phyloP scores from a whole-genome alignment of 176 grass and related monocot genomes.

The Rhynchospora tenuis region DNA sequence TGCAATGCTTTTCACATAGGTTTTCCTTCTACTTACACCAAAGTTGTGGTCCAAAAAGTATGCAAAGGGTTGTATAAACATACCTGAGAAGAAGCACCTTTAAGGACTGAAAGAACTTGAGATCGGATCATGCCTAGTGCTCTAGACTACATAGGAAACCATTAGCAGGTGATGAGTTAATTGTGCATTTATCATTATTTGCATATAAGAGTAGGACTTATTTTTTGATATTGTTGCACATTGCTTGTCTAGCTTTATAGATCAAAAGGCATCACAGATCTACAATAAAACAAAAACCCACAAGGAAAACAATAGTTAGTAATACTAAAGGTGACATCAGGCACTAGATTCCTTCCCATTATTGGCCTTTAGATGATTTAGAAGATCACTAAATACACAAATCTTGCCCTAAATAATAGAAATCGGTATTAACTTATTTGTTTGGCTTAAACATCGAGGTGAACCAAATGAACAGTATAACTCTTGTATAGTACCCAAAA shows the following conservation, averaged over 20 bases:
- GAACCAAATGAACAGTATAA: not conserved
- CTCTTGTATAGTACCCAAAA: not conserved
- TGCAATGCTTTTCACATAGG: not conserved
- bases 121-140: conserved; percentile 93
- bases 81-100: conserved; percentile 88
- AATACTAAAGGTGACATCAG: not conserved
- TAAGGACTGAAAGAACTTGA: conserved; percentile 92
- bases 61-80: conserved; percentile 3
- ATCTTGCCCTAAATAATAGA: not conserved
- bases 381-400: not conserved
- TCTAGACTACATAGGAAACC: conserved; percentile 42
- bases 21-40: not conserved
- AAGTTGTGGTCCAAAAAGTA: conserved; percentile 29
- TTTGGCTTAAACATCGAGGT: not conserved
- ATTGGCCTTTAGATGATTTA: not conserved
- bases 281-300: not conserved
- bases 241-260: not conserved
- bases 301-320: not conserved
- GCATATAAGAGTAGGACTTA: not conserved
- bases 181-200: not conserved
- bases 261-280: not conserved
- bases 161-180: conserved; percentile 22
- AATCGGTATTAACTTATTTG: no score
- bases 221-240: not conserved
- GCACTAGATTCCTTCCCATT: not conserved